Evolutionary conservation across 169 alveolate species (phyloP).

Genomic region (Condylostoma magnum): DNA sequence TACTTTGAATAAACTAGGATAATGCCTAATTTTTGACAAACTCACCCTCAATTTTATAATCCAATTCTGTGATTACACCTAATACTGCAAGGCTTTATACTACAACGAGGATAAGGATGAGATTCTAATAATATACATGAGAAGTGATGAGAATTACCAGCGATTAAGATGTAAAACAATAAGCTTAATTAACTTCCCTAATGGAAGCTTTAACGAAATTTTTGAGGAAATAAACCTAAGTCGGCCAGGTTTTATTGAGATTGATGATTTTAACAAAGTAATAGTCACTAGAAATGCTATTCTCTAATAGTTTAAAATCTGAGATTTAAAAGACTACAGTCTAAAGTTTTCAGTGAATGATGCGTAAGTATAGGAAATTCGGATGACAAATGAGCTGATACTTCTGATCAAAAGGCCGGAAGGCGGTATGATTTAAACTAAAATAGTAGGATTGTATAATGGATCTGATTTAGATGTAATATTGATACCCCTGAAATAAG

Average conservation of each 20-base stretch:
- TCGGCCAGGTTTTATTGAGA: slow-evolving; percentile 19
- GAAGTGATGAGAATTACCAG: no score
- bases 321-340: background rate
- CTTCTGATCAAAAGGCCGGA: slow-evolving; percentile 6
- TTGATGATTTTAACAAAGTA: slow-evolving; percentile 14
- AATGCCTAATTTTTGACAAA: no score
- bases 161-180: no score
- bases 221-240: slow-evolving; percentile 7
- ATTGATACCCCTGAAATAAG: background rate
- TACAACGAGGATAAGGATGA: no score
- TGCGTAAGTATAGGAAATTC: slow-evolving; percentile 6
- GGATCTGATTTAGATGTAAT: background rate
- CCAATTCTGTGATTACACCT: no score
- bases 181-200: no score
- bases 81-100: no score
- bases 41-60: no score
- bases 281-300: background rate
- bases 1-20: no score
- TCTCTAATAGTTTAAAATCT: background rate
- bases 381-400: slow-evolving; percentile 9
- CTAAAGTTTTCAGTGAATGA: background rate
- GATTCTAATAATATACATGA: no score
- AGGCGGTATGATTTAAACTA: background rate
- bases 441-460: background rate
- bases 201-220: no score